phyloP scores from a whole-genome alignment of 495 filamentous ascomycete genomes.

The Aspergillus sparsus region DNA sequence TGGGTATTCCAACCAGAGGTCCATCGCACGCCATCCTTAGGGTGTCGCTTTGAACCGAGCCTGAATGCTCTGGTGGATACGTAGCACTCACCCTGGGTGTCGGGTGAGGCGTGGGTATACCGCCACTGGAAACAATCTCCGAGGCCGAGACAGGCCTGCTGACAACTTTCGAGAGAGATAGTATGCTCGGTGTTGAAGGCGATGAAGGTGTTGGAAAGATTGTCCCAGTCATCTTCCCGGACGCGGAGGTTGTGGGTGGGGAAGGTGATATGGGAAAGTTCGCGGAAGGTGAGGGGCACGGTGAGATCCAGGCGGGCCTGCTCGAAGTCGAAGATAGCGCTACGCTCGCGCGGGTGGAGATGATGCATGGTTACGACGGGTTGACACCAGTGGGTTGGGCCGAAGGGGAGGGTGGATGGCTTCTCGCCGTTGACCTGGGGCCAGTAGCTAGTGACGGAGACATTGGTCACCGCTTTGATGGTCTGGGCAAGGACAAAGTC shows the following conservation, averaged over 20 bases:
- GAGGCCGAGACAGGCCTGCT: slow-evolving; percentile 41
- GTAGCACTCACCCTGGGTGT: slow-evolving; percentile 7
- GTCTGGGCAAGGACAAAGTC: slow-evolving; percentile 50
- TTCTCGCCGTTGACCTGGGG: slow-evolving; percentile 55
- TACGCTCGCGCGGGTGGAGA: slow-evolving; percentile 53
- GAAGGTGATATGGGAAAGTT: slow-evolving; percentile 46
- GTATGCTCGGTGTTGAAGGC: slow-evolving; percentile 40
- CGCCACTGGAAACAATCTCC: slow-evolving; percentile 28
- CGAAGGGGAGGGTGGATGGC: slow-evolving; percentile 43
- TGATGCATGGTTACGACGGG: slow-evolving; percentile 63
- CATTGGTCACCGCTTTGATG: slow-evolving; percentile 40
- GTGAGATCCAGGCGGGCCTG: slow-evolving; percentile 31
- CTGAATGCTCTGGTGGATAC: slow-evolving; percentile 20
- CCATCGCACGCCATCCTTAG: slow-evolving; percentile 13
- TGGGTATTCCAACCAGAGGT: slow-evolving; percentile 20
- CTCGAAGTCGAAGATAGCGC: slow-evolving; percentile 56
- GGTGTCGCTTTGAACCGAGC: slow-evolving; percentile 12
- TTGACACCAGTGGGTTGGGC: slow-evolving; percentile 57
- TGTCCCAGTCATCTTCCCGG: slow-evolving; percentile 51
- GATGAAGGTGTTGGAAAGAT: slow-evolving; percentile 41
- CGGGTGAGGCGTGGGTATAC: slow-evolving; percentile 4
- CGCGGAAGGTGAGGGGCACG: slow-evolving; percentile 39
- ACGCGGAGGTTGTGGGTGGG: slow-evolving; percentile 34
- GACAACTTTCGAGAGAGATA: slow-evolving; percentile 43
- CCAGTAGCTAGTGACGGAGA: slow-evolving; percentile 43